Evolutionary conservation across 768 basidiomycete genomes (phyloP).

Genomic region (Tylopilus subfusipes): DNA sequence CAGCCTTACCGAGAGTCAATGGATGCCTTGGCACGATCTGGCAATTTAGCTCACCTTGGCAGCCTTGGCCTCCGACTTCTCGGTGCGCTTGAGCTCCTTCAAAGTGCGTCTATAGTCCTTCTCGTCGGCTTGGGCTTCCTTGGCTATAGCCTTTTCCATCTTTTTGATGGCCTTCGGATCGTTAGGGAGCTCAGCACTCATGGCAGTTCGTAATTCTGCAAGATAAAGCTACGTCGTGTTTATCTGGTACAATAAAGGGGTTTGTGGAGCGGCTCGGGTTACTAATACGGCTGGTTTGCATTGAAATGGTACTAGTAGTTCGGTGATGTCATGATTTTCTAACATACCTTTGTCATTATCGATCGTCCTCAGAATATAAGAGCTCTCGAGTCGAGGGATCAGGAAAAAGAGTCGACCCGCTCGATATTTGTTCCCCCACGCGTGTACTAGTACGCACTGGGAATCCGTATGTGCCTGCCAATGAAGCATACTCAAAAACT

Average conservation of each 20-base stretch:
- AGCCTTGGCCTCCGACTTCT: constrained; percentile 52
- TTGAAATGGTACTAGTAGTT: no score
- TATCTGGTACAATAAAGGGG: not conserved
- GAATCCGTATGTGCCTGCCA: no score
- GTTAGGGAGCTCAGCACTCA: constrained; percentile 20
- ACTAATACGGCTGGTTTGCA: not conserved
- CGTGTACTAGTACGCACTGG: no score
- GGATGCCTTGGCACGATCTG: not conserved
- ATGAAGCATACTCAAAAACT: no score
- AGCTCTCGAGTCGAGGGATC: no score
- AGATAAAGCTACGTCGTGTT: not conserved
- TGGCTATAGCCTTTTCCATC: constrained; percentile 43
- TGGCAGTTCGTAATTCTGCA: constrained; percentile 2
- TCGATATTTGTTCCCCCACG: no score
- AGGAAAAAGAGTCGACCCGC: no score
- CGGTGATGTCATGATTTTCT: no score
- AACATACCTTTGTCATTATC: no score
- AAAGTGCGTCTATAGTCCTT: constrained; percentile 47
- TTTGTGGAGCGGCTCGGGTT: not conserved
- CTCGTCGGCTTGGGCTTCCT: constrained; percentile 53
- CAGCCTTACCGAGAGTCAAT: constrained; percentile 30
- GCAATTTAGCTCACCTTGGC: constrained; percentile 41
- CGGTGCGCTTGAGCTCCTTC: constrained; percentile 49
- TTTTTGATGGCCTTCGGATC: constrained; percentile 34
- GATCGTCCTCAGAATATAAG: no score